Evolutionary conservation across 2,329 filamentous ascomycete genomes (phyloP).

Genomic region (Tolypocladium album): DNA sequence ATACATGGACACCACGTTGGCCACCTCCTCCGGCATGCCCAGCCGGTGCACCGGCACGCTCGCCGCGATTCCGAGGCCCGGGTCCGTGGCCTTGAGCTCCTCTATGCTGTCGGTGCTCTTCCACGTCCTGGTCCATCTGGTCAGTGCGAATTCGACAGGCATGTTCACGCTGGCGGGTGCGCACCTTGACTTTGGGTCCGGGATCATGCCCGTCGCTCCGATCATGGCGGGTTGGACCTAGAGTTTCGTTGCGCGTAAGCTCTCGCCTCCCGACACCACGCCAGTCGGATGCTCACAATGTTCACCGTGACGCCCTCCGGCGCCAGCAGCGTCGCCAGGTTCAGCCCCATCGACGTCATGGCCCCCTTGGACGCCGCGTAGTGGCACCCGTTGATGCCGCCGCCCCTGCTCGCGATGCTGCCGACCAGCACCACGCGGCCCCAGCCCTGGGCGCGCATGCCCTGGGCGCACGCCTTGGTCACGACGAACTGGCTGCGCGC

Average conservation of each 20-base stretch:
- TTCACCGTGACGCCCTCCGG: conserved; percentile 22
- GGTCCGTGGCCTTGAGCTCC: conserved; percentile 15
- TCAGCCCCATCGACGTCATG: conserved; percentile 20
- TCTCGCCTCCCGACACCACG: not conserved
- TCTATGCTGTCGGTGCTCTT: conserved; percentile 17
- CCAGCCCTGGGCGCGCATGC: conserved; percentile 20
- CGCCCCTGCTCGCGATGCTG: conserved; percentile 20
- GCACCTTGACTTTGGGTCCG: conserved; percentile 17
- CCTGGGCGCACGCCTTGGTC: conserved; percentile 17
- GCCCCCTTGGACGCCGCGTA: conserved; percentile 24
- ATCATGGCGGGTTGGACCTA: conserved; percentile 25
- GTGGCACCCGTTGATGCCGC: conserved; percentile 23
- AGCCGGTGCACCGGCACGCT: conserved; percentile 22
- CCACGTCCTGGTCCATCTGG: conserved; percentile 15
- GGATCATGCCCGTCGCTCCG: conserved; percentile 23
- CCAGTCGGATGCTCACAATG: conserved; percentile 11
- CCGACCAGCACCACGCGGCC: conserved; percentile 20
- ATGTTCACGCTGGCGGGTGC: not conserved
- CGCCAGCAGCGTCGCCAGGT: conserved; percentile 19
- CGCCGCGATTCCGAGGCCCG: conserved; percentile 21
- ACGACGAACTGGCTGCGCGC: conserved; percentile 22
- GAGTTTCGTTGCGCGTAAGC: not conserved
- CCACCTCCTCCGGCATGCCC: conserved; percentile 22
- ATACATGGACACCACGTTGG: conserved; percentile 21
- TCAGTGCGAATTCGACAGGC: not conserved